phyloP scores from a whole-genome alignment of 257 asterid genomes.

The Salvia miltiorrhiza region DNA sequence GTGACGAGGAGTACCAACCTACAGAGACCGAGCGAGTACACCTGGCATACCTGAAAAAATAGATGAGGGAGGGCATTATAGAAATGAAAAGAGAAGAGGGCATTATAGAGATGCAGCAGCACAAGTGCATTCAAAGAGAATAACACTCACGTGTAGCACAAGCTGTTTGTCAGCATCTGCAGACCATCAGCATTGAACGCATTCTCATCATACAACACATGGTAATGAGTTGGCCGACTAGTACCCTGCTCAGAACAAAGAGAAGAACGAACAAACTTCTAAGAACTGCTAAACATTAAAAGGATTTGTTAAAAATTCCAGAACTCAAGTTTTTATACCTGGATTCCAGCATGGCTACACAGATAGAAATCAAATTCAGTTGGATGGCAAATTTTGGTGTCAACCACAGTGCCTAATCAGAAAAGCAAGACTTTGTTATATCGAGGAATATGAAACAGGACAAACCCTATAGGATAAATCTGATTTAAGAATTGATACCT shows the following conservation, averaged over 20 bases:
- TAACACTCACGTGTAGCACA: conserved; percentile 70
- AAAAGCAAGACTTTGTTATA: neutral
- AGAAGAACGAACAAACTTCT: neutral
- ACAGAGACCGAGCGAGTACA: conserved; percentile 74
- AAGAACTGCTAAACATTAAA: neutral
- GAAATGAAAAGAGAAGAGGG: neutral
- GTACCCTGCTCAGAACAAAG: conserved; percentile 51
- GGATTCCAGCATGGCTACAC: conserved; percentile 82
- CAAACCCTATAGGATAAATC: neutral
- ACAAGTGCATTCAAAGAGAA: neutral
- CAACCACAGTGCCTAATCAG: conserved; percentile 77
- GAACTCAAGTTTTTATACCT: conserved; percentile 43
- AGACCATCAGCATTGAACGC: conserved; percentile 61
- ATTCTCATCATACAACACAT: conserved; percentile 77
- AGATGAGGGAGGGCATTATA: too few species aligned
- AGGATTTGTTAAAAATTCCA: neutral
- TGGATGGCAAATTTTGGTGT: conserved; percentile 75
- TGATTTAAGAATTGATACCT: conserved; percentile 31
- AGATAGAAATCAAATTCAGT: conserved; percentile 73
- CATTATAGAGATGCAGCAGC: neutral
- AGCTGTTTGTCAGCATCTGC: conserved; percentile 55
- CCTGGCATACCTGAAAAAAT: conserved; percentile 66
- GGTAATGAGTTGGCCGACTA: conserved; percentile 82
- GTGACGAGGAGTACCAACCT: conserved; percentile 39
- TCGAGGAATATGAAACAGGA: neutral